phyloP scores from a whole-genome alignment of 2,329 filamentous ascomycete genomes.

The Talaromyces sp. region DNA sequence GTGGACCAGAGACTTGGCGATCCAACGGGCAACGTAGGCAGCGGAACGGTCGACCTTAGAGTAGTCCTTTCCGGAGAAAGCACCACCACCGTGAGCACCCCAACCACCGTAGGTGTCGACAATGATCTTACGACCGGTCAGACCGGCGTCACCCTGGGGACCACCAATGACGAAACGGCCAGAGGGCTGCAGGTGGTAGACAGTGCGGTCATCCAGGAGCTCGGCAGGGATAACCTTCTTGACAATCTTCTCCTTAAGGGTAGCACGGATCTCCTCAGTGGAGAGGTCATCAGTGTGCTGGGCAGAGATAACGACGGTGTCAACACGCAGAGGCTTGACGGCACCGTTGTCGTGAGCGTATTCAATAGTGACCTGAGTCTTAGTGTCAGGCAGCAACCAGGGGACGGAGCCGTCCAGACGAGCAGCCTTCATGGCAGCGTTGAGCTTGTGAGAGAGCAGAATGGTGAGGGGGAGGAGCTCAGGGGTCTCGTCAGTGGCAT shows the following conservation, averaged over 20 bases:
- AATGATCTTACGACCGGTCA: slow-evolving; percentile 99
- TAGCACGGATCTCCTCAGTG: slow-evolving; percentile 89
- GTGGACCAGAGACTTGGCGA: slow-evolving; percentile 95
- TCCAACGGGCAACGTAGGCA: slow-evolving; percentile 96
- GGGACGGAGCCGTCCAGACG: slow-evolving; percentile 84
- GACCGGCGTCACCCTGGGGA: slow-evolving; percentile 96
- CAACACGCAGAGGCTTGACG: slow-evolving; percentile 86
- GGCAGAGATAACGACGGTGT: slow-evolving; percentile 95
- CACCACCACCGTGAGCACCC: slow-evolving; percentile 99
- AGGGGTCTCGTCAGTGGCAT: slow-evolving; percentile 98
- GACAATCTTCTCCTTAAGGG: slow-evolving; percentile 97
- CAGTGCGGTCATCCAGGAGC: slow-evolving; percentile 88
- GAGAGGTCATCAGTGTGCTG: slow-evolving; percentile 88
- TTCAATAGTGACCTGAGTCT: slow-evolving; percentile 99
- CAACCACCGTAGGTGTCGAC: slow-evolving; percentile 99
- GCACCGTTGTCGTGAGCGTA: slow-evolving; percentile 94
- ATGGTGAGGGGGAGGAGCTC: slow-evolving; percentile 95
- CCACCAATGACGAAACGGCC: slow-evolving; percentile 99
- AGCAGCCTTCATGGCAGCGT: slow-evolving; percentile 88
- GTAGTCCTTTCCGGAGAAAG: slow-evolving; percentile 99
- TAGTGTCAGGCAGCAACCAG: slow-evolving; percentile 97
- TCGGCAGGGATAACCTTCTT: slow-evolving; percentile 89
- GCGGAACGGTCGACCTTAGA: slow-evolving; percentile 99
- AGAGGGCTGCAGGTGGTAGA: slow-evolving; percentile 99
- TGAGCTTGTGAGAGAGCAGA: slow-evolving; percentile 94